These are phyloP conservation scores for Mycosarcoma maydis DNA, from an alignment of 1,284 basidiomycete species.

Conservation along the genomic window DNA sequence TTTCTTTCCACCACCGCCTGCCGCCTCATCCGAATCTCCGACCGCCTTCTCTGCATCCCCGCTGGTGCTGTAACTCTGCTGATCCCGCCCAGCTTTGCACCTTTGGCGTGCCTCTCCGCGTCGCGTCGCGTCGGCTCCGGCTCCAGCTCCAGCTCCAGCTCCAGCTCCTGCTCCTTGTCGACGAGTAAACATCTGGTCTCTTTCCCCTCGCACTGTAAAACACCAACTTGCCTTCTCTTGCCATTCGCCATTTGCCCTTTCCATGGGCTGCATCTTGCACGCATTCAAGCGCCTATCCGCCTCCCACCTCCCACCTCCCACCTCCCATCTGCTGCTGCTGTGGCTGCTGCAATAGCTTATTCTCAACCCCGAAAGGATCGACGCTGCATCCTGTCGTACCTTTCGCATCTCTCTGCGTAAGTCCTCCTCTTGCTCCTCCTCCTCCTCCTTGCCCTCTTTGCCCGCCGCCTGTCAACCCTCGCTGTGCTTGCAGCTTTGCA, in stretches of 20 bases:
- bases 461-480: background rate
- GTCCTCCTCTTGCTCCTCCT: conserved; percentile 3
- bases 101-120: conserved; percentile 10
- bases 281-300: conserved; percentile 20
- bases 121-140: conserved; percentile 24
- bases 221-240: background rate
- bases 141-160: no score
- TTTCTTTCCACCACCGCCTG: background rate
- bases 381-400: conserved; percentile 32
- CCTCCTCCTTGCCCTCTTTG: background rate
- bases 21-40: conserved; percentile 14
- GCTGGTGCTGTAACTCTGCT: conserved; percentile 9
- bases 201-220: conserved; percentile 1
- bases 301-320: no score
- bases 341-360: conserved; percentile 24
- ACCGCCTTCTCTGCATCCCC: conserved; percentile 23
- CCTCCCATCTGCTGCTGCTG: conserved; percentile 9
- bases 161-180: background rate
- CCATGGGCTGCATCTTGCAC: conserved; percentile 1
- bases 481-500: conserved; percentile 13
- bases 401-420: conserved; percentile 22
- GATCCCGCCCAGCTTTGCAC: background rate
- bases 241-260: no score
- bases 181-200: conserved; percentile 26
- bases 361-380: conserved; percentile 19